A percentile compares a stretch with the other conserved stretches of the same genome.
These are phyloP conservation scores for Zalaria obscura DNA, from an alignment of 2,329 filamentous ascomycete species.

Conservation along the genomic window DNA sequence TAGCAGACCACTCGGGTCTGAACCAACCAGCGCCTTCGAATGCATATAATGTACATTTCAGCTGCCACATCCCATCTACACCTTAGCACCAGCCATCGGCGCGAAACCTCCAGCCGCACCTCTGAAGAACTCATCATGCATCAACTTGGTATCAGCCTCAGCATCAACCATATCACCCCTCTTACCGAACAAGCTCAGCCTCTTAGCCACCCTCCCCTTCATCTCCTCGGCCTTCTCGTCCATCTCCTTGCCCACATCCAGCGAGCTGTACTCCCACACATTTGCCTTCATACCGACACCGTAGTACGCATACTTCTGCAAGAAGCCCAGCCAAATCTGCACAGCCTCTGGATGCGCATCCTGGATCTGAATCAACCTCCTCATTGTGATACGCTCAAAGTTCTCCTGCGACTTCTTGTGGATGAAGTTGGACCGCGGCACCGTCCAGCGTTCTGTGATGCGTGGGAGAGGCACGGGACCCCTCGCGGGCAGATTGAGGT, in stretches of 20 bases:
- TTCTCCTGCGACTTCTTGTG: slow-evolving; percentile 98
- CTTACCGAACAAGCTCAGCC: slow-evolving; percentile 13
- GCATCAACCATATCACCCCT: slow-evolving; percentile 9
- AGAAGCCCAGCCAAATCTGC: slow-evolving; percentile 80
- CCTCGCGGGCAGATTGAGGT: slow-evolving; percentile 69
- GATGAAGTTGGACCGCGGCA: slow-evolving; percentile 77
- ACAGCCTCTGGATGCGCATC: slow-evolving; percentile 84
- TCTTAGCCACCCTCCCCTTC: slow-evolving; percentile 13
- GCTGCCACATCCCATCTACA: neutral
- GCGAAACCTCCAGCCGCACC: slow-evolving; percentile 13
- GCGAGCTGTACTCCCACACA: slow-evolving; percentile 70
- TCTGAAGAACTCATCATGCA: slow-evolving; percentile 17
- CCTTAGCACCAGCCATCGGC: slow-evolving; percentile 12
- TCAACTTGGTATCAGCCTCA: slow-evolving; percentile 8
- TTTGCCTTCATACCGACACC: slow-evolving; percentile 99
- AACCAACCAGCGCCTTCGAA: neutral
- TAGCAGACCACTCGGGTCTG: no score
- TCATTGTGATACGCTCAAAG: slow-evolving; percentile 80
- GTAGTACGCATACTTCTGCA: slow-evolving; percentile 84
- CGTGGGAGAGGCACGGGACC: slow-evolving; percentile 78
- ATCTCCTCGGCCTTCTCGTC: slow-evolving; percentile 19
- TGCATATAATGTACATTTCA: neutral
- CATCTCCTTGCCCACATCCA: slow-evolving; percentile 18
- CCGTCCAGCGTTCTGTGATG: slow-evolving; percentile 87
- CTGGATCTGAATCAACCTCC: slow-evolving; percentile 79